These are phyloP conservation scores for Wickerhamomyces xylosicus DNA, from an alignment of 805 yeast genomes.

Conservation along the genomic window DNA sequence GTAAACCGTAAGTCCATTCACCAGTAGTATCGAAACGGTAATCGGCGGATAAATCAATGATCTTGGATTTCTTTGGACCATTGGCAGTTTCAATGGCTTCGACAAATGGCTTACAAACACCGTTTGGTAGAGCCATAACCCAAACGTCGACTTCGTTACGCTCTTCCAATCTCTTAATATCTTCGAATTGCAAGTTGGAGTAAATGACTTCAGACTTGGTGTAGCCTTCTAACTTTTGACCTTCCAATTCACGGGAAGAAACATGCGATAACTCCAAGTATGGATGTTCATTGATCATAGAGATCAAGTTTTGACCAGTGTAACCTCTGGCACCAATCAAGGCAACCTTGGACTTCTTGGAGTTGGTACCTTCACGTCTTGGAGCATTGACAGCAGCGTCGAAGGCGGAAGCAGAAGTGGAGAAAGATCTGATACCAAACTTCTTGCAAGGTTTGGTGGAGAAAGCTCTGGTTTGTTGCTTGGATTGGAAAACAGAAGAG, in stretches of 20 bases:
- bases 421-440: slow-evolving; percentile 20
- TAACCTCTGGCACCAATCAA: slow-evolving; percentile 97
- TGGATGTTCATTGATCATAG: slow-evolving; percentile 81
- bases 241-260: slow-evolving; percentile 89
- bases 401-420: slow-evolving; percentile 38
- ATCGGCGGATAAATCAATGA: slow-evolving; percentile 91
- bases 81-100: slow-evolving; percentile 63
- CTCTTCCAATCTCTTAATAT: slow-evolving; percentile 68
- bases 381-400: slow-evolving; percentile 49
- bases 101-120: slow-evolving; percentile 86
- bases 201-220: slow-evolving; percentile 71
- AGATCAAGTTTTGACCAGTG: slow-evolving; percentile 90
- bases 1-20: slow-evolving; percentile 91
- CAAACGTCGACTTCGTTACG: slow-evolving; percentile 80
- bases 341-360: slow-evolving; percentile 64
- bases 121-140: slow-evolving; percentile 99
- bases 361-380: slow-evolving; percentile 49
- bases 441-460: slow-evolving; percentile 23
- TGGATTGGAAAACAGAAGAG: slow-evolving; percentile 20
- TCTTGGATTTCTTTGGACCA: slow-evolving; percentile 61
- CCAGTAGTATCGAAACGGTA: slow-evolving; percentile 85
- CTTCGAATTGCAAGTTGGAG: slow-evolving; percentile 81
- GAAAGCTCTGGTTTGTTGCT: slow-evolving; percentile 42
- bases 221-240: slow-evolving; percentile 81
- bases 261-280: slow-evolving; percentile 83